Conservation (phyloP, 2,329 filamentous ascomycete genomes). For the Geosmithia morbida region DNA sequence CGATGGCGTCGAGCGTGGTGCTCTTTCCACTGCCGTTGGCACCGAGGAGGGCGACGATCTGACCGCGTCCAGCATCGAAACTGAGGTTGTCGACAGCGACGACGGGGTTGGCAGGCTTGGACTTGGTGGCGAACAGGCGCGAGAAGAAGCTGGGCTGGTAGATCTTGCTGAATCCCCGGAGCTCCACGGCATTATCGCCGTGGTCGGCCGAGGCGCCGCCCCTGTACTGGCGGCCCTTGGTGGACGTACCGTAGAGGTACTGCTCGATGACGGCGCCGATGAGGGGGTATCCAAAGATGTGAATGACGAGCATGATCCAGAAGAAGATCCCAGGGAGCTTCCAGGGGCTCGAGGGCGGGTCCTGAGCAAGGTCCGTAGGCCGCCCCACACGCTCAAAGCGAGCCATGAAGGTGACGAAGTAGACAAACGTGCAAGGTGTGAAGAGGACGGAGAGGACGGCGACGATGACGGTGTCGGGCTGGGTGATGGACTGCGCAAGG, state of each 20-base stretch:
- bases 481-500: slow-evolving; percentile 60
- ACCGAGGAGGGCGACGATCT: slow-evolving; percentile 76
- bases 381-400: slow-evolving; percentile 54
- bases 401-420: slow-evolving; percentile 62
- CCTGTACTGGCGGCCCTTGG: slow-evolving; percentile 39
- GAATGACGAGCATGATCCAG: slow-evolving; percentile 63
- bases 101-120: slow-evolving; percentile 42
- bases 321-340: slow-evolving; percentile 58
- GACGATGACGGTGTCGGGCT: slow-evolving; percentile 48
- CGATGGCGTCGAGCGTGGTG: slow-evolving; percentile 78
- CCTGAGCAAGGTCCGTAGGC: slow-evolving; percentile 44
- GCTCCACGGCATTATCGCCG: slow-evolving; percentile 43
- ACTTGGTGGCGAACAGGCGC: slow-evolving; percentile 26
- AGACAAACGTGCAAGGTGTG: slow-evolving; percentile 77
- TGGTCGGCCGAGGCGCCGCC: slow-evolving; percentile 5
- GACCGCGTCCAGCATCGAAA: slow-evolving; percentile 57
- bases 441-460: slow-evolving; percentile 63
- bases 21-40: slow-evolving; percentile 87
- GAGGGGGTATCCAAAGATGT: slow-evolving; percentile 65
- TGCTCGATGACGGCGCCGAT: slow-evolving; percentile 64
- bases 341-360: slow-evolving; percentile 56
- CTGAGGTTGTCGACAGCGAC: slow-evolving; percentile 65
- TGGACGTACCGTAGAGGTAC: slow-evolving; percentile 60
- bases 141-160: slow-evolving; percentile 55
- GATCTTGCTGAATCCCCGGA: slow-evolving; percentile 63